phyloP scores from a whole-genome alignment of 192 early-diverging fungal genomes.

The Kickxella alabastrina region DNA sequence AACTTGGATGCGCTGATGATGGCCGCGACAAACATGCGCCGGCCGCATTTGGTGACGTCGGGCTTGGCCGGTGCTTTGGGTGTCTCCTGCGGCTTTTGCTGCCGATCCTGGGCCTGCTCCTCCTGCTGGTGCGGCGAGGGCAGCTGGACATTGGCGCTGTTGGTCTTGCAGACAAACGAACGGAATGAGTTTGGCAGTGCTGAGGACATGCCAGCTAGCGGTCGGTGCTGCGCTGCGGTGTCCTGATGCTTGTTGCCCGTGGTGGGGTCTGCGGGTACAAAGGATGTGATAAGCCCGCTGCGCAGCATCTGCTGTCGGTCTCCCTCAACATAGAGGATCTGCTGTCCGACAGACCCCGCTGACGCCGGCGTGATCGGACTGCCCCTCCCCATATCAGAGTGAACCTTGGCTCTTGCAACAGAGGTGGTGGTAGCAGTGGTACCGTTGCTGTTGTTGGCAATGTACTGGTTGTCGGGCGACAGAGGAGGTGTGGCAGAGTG shows the following conservation, averaged over 20 bases:
- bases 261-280: slow-evolving; percentile 21
- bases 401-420: not conserved
- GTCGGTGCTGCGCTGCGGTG: slow-evolving; percentile 4
- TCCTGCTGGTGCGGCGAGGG: slow-evolving; percentile 4
- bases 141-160: not conserved
- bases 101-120: not conserved
- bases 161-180: slow-evolving; percentile 10
- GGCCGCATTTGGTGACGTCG: slow-evolving; percentile 61
- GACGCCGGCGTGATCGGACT: slow-evolving; percentile 36
- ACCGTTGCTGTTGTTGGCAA: too few species aligned
- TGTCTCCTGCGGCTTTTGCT: not conserved
- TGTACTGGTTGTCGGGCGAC: slow-evolving; percentile 17
- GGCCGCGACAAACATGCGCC: slow-evolving; percentile 79
- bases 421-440: too few species aligned
- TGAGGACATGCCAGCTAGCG: slow-evolving; percentile 21
- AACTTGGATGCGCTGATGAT: slow-evolving; percentile 86
- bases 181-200: slow-evolving; percentile 35
- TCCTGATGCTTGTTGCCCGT: not conserved
- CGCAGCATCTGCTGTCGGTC: slow-evolving; percentile 37
- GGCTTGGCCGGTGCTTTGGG: slow-evolving; percentile 20
- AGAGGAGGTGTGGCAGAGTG: slow-evolving; percentile 23
- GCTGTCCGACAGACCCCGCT: slow-evolving; percentile 9
- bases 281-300: slow-evolving; percentile 36
- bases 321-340: slow-evolving; percentile 13
- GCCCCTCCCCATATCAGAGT: not conserved